Percentiles rank a stretch among this genome's conserved stretches.
Conservation (phyloP, 1,139 yeast genomes). For the Sugiyamaella japonica region DNA sequence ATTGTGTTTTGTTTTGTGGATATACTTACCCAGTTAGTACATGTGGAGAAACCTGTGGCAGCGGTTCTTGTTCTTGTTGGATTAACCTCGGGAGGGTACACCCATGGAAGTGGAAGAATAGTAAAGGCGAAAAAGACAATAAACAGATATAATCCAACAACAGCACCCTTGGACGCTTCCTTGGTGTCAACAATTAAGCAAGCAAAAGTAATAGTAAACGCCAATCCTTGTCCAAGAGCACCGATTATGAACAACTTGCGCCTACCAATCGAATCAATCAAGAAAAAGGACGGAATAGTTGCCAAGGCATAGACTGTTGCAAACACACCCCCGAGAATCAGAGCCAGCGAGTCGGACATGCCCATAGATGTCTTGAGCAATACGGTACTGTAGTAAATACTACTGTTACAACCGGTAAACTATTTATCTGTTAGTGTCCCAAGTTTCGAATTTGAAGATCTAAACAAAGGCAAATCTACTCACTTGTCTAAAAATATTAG, state of each 20-base stretch:
- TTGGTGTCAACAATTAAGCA: constrained; percentile 47
- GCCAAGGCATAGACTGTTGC: constrained; percentile 55
- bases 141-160: constrained; percentile 58
- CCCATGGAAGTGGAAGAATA: constrained; percentile 52
- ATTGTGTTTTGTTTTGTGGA: too few species aligned
- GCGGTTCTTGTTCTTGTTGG: constrained; percentile 56
- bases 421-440: constrained; percentile 37
- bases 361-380: constrained; percentile 50
- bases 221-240: constrained; percentile 48
- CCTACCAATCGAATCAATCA: constrained; percentile 66
- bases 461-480: too few species aligned
- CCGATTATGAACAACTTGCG: constrained; percentile 53
- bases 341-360: constrained; percentile 51
- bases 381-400: constrained; percentile 47
- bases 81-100: constrained; percentile 46
- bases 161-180: constrained; percentile 44
- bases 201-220: constrained; percentile 76
- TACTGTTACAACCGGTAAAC: constrained; percentile 71
- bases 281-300: constrained; percentile 48
- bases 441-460: too few species aligned
- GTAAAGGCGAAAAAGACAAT: constrained; percentile 57
- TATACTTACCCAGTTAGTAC: constrained; percentile 47
- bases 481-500: too few species aligned
- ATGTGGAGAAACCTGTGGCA: constrained; percentile 54
- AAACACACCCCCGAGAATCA: constrained; percentile 60